Base-by-base conservation (phyloP, 805 yeast species). In the Yarrowia sp. region DNA sequence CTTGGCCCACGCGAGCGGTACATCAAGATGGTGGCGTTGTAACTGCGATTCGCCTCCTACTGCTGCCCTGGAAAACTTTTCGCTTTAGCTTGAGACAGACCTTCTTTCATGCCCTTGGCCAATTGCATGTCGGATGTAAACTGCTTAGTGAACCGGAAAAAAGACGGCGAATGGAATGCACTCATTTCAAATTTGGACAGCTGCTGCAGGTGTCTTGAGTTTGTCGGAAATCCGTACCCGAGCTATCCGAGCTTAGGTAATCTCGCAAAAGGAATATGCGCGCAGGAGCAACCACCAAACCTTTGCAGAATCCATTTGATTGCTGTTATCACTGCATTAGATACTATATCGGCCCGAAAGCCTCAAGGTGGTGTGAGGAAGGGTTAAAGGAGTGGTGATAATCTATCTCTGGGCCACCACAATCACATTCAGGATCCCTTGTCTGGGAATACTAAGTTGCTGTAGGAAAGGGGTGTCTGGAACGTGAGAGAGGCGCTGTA, bases 271-370 rank as follows among this genome's bases (percentile, higher is more conserved):
- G n/a, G 6, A 19, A 27, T 44, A 44, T 44, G 51, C 51, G 19
- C 35, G 51, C 51, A 27, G n/a, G 18, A 29, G 35, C 35, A 44
- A 19, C 35, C 35, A 12, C 24, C 16, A 7, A 44, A 44, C 35
- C 51, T 44, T 44, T 44, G 24, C 19, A 18, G 24, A 29, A 27
- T 19, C 7, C 10, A 2, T 6, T 16, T 4, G 33, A 13, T 44
- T 44, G 51, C 51, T 44, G 35, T 44, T 44, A 29, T 44, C 51
- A 29, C 35, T 29, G 51, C 51, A 44, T 44, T 25, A 29, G 36
- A 27, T 27, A 19, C 21, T 7, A 13, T 21, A 13, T 44, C 51
- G 47, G 31, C 6, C 47, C 47, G 46, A 22, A n/a, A 4, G 29
- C n/a, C 16, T 39, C n/a, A n/a, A n/a, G n/a, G n/a, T n/a, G n/a